Evolutionary conservation across 257 asterid genomes (phyloP).

Genomic region (Nicotiana knightiana): DNA sequence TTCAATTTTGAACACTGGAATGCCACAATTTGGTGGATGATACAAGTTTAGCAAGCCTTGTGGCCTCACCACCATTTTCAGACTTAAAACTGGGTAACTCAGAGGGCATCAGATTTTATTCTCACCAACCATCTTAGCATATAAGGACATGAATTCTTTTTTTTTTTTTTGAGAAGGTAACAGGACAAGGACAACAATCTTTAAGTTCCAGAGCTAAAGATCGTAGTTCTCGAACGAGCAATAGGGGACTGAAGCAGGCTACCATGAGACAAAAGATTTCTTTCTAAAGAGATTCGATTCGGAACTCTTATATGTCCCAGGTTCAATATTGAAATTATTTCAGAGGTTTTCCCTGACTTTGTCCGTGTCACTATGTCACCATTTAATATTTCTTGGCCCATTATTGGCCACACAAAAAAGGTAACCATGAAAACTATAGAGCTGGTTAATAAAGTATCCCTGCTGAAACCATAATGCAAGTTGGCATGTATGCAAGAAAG

Average conservation of each 20-base stretch:
- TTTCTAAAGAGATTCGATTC: too few species aligned
- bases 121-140: background rate
- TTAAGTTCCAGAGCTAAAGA: too few species aligned
- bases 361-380: too few species aligned
- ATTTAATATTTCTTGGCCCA: too few species aligned
- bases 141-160: background rate
- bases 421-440: background rate
- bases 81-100: background rate
- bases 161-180: too few species aligned
- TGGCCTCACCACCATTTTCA: conserved; percentile 2
- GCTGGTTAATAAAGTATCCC: background rate
- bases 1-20: background rate
- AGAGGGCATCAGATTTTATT: background rate
- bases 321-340: background rate
- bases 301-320: too few species aligned
- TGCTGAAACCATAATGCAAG: background rate
- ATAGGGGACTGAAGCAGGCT: too few species aligned
- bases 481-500: background rate
- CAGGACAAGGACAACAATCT: background rate
- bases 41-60: background rate
- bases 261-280: too few species aligned
- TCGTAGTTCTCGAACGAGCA: too few species aligned
- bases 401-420: background rate
- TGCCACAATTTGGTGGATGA: background rate
- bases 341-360: too few species aligned